Conservation (phyloP, 2,329 filamentous ascomycete species). For the Alternaria gaisen region DNA sequence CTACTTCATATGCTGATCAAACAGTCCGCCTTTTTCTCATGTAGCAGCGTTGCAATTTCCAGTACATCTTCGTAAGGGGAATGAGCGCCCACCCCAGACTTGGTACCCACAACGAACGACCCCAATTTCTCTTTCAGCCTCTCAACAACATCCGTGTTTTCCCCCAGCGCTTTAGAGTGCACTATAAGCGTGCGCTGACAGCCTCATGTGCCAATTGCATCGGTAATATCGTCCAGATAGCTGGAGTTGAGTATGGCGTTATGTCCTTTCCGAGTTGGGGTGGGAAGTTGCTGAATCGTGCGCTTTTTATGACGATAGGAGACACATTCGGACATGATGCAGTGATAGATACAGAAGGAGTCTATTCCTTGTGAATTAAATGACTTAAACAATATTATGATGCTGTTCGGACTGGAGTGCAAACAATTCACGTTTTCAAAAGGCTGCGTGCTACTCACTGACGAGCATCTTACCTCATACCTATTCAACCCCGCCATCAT, state of each 20-base stretch:
- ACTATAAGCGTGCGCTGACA: conserved; percentile 29
- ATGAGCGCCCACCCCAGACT: conserved; percentile 33
- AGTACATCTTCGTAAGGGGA: conserved; percentile 36
- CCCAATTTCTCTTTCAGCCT: conserved; percentile 29
- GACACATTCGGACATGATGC: conserved; percentile 12
- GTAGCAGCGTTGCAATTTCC: conserved; percentile 26
- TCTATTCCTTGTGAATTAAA: background rate
- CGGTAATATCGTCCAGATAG: conserved; percentile 27
- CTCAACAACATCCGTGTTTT: conserved; percentile 27
- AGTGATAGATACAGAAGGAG: background rate
- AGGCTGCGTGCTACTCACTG: conserved; percentile 2
- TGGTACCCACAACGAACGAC: conserved; percentile 24
- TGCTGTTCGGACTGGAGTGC: background rate
- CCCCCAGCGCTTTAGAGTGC: conserved; percentile 31
- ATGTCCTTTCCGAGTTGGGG: conserved; percentile 22
- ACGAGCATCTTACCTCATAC: conserved; percentile 21
- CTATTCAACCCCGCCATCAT: conserved; percentile 2
- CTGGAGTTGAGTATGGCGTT: conserved; percentile 29
- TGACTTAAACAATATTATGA: background rate
- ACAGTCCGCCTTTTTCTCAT: conserved; percentile 29
- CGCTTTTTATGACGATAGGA: conserved; percentile 16
- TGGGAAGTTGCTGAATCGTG: conserved; percentile 32
- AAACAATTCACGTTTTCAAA: background rate
- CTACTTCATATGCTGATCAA: conserved; percentile 35
- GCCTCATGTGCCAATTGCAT: conserved; percentile 26